Conservation (phyloP, 331 rosid genomes). For the Saraca asoca region DNA sequence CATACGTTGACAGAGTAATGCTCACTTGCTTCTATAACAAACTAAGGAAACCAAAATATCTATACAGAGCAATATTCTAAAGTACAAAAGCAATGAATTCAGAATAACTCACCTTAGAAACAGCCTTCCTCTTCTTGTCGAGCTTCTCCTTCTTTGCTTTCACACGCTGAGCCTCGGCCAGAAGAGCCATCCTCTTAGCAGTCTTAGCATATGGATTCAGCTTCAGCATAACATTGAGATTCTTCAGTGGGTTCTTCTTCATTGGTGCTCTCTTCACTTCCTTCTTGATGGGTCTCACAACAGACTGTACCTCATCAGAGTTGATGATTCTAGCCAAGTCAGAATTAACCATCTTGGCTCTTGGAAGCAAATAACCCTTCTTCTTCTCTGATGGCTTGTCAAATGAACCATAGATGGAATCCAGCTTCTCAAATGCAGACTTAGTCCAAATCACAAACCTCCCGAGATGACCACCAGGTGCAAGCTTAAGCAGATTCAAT, state of each 20-base stretch:
- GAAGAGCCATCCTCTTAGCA: slow-evolving; percentile 69
- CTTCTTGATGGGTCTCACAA: slow-evolving; percentile 64
- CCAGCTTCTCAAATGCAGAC: slow-evolving; percentile 72
- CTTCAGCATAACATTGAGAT: slow-evolving; percentile 60
- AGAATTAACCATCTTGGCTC: slow-evolving; percentile 69
- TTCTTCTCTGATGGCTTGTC: slow-evolving; percentile 71
- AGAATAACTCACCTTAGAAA: slow-evolving; percentile 50
- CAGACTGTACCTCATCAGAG: slow-evolving; percentile 74
- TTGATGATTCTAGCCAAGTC: slow-evolving; percentile 68
- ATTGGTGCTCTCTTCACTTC: slow-evolving; percentile 50
- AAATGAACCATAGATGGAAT: slow-evolving; percentile 71
- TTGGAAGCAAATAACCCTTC: slow-evolving; percentile 58
- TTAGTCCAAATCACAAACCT: slow-evolving; percentile 81
- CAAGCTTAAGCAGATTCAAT: slow-evolving; percentile 65
- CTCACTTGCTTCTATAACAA: not conserved
- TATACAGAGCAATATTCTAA: not conserved
- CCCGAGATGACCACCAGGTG: slow-evolving; percentile 77
- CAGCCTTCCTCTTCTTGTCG: slow-evolving; percentile 55
- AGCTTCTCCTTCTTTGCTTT: slow-evolving; percentile 73
- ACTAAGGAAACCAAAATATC: not conserved
- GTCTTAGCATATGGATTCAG: slow-evolving; percentile 75
- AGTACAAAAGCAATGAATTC: not conserved
- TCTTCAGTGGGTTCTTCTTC: slow-evolving; percentile 78
- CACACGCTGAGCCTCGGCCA: slow-evolving; percentile 65
- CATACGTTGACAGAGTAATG: too few species aligned